Evolutionary conservation across 129 eudicot genomes (phyloP).

Genomic region (Heracleum sosnowskyi): DNA sequence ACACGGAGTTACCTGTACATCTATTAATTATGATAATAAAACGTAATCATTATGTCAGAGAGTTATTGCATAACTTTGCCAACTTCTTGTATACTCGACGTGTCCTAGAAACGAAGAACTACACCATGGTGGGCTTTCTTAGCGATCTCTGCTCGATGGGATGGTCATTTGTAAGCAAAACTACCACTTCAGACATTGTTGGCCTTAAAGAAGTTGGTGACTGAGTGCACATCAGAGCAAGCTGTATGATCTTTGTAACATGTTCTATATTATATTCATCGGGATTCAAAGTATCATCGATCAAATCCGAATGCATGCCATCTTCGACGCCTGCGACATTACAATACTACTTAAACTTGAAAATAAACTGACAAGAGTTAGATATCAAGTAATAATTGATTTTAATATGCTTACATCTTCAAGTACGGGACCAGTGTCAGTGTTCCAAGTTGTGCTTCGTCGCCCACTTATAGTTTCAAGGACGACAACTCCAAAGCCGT

Average conservation of each 20-base stretch:
- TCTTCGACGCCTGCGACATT: not conserved
- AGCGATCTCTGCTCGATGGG: not conserved
- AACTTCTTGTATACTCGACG: not conserved
- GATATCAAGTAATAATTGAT: not conserved
- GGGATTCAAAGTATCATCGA: not conserved
- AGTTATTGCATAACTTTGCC: not conserved
- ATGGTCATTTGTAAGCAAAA: not conserved
- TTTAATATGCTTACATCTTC: not conserved
- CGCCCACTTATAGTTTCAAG: slow-evolving; percentile 1
- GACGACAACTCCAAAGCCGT: slow-evolving; percentile 3
- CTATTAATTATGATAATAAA: too few relatives aligned
- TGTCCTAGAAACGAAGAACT: not conserved
- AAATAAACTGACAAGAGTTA: not conserved
- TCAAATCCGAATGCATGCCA: not conserved
- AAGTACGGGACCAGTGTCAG: not conserved
- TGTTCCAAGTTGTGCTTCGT: not conserved
- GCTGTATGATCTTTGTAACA: not conserved
- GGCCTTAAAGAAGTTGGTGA: slow-evolving; percentile 3
- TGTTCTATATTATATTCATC: not conserved
- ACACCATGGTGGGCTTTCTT: not conserved
- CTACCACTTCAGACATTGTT: slow-evolving; percentile 7
- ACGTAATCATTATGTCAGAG: not conserved
- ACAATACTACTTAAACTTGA: not conserved
- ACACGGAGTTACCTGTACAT: too few relatives aligned
- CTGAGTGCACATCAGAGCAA: slow-evolving; percentile 9